Conservation (phyloP, 2,329 filamentous ascomycete species). For the Pseudonectria foliicola region DNA sequence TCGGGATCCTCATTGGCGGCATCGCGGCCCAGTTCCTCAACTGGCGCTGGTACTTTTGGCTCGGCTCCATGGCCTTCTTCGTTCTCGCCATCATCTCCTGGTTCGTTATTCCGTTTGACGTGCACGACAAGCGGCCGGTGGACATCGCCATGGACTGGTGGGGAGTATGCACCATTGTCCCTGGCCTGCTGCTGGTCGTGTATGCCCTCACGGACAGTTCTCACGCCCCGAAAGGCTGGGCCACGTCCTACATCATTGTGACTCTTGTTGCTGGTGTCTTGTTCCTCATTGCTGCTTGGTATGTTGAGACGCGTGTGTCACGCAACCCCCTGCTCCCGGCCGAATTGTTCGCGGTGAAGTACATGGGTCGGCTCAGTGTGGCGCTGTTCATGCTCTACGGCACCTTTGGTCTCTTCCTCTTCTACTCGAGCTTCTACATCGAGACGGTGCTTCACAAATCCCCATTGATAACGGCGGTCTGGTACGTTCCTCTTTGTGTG, state of each 20-base stretch:
- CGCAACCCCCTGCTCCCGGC: constrained; percentile 53
- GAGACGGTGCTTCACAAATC: constrained; percentile 42
- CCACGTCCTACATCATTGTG: constrained; percentile 57
- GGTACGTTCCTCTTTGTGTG: constrained; percentile 51
- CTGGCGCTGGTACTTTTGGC: constrained; percentile 67
- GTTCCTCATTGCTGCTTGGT: constrained; percentile 46
- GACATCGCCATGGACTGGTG: constrained; percentile 52
- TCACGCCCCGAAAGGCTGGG: constrained; percentile 55
- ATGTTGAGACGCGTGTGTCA: constrained; percentile 57
- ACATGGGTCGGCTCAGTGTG: constrained; percentile 50
- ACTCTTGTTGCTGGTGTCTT: constrained; percentile 50
- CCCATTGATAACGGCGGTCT: constrained; percentile 50
- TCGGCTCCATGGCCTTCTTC: constrained; percentile 42
- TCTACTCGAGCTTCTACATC: constrained; percentile 60
- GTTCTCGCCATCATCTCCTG: constrained; percentile 41
- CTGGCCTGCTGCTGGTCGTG: constrained; percentile 55
- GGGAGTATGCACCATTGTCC: constrained; percentile 46
- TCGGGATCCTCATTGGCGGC: constrained; percentile 62
- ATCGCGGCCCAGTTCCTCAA: constrained; percentile 50
- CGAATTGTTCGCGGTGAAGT: constrained; percentile 50
- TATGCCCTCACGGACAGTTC: constrained; percentile 62
- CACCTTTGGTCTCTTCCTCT: constrained; percentile 54
- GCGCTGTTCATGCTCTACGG: constrained; percentile 45
- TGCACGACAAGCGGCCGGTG: constrained; percentile 13
- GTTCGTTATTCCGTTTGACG: constrained; percentile 31